These are phyloP conservation scores for Yamadazyma tumulicola DNA, from an alignment of 805 yeast species.

Conservation along the genomic window DNA sequence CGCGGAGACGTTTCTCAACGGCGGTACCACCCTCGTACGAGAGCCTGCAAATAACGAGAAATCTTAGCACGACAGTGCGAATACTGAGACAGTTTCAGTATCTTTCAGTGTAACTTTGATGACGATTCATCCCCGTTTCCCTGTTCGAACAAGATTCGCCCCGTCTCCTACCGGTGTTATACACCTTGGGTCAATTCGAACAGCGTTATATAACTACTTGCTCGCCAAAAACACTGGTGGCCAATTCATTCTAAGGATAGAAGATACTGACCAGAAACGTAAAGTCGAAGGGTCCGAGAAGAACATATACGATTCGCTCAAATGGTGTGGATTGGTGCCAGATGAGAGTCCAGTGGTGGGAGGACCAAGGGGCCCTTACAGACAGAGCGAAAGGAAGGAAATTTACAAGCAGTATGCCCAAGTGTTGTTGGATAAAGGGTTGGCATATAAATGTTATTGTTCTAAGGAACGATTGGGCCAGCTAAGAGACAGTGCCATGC, in stretches of 20 bases:
- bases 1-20: too few species aligned
- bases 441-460: conserved; percentile 87
- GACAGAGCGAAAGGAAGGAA: conserved; percentile 74
- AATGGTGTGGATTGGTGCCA: conserved; percentile 70
- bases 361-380: conserved; percentile 69
- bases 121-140: conserved; percentile 39
- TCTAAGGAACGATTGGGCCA: conserved; percentile 69
- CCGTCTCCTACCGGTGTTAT: conserved; percentile 96
- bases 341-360: conserved; percentile 50
- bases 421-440: conserved; percentile 54
- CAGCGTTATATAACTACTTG: conserved; percentile 87
- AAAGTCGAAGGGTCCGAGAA: conserved; percentile 79
- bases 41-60: too few species aligned
- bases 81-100: too few species aligned
- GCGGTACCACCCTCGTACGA: too few species aligned
- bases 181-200: conserved; percentile 91
- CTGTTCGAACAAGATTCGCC: conserved; percentile 89
- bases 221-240: conserved; percentile 80
- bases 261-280: conserved; percentile 88
- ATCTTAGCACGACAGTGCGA: too few species aligned
- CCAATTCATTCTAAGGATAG: conserved; percentile 74
- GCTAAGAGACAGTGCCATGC: conserved; percentile 69
- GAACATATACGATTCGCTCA: conserved; percentile 68
- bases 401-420: conserved; percentile 64
- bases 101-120: too few species aligned